phyloP scores from a whole-genome alignment of 2,329 filamentous ascomycete genomes.

The Aulographum hederae region DNA sequence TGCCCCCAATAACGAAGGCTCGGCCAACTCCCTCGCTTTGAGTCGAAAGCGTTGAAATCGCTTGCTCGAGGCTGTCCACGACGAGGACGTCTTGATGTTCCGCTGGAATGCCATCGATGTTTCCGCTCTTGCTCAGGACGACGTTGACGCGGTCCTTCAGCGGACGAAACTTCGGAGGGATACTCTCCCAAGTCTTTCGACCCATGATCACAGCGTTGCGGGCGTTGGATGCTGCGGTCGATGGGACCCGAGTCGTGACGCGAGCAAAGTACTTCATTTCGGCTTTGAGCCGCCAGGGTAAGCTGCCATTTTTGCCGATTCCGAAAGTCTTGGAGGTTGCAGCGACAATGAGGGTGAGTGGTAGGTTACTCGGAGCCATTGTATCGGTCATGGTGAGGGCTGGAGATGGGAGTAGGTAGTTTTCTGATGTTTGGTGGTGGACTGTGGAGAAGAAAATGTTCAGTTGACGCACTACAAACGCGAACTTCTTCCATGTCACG shows the following conservation, averaged over 20 bases:
- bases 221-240: constrained; percentile 3
- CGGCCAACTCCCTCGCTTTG: constrained; percentile 25
- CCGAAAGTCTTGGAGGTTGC: constrained; percentile 70
- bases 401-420: neutral
- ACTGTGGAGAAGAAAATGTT: neutral
- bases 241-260: constrained; percentile 51
- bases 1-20: constrained; percentile 80
- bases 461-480: too few relatives aligned
- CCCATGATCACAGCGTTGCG: constrained; percentile 76
- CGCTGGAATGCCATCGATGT: constrained; percentile 1
- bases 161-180: constrained; percentile 62
- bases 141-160: constrained; percentile 67
- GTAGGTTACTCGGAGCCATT: too few relatives aligned
- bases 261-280: constrained; percentile 95
- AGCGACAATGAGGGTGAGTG: constrained; percentile 85
- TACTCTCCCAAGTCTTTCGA: constrained; percentile 88
- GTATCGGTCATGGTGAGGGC: constrained; percentile 9
- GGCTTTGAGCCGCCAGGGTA: constrained; percentile 73
- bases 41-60: constrained; percentile 25
- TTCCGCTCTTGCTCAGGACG: constrained; percentile 42
- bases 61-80: constrained; percentile 38
- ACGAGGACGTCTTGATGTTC: constrained; percentile 28
- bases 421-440: neutral
- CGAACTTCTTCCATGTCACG: too few relatives aligned
- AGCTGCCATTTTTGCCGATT: constrained; percentile 59